Evolutionary conservation across 2,329 filamentous ascomycete species (phyloP).

Genomic region (Dendryphion nanum): DNA sequence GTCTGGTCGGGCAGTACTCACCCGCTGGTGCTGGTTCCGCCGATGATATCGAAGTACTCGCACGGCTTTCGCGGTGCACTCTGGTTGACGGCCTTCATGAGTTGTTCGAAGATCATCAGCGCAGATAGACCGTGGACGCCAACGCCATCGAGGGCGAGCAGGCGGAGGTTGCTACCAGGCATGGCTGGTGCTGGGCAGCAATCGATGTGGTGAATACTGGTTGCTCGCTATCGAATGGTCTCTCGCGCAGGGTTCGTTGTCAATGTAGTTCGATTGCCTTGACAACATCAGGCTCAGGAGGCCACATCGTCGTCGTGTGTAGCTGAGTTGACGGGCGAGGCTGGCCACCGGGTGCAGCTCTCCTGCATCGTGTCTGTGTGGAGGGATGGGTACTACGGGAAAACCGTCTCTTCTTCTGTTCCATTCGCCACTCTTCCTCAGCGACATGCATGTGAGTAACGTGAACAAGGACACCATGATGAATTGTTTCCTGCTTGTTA

Average conservation of each 20-base stretch:
- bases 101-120: neutral
- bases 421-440: slow-evolving; percentile 4
- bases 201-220: neutral
- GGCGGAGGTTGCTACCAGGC: neutral
- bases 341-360: too few species aligned
- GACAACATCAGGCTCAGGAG: neutral
- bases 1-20: slow-evolving; percentile 7
- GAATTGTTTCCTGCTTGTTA: neutral
- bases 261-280: neutral
- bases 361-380: too few species aligned
- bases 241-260: neutral
- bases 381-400: too few species aligned
- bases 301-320: neutral
- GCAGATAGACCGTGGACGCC: neutral
- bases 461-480: slow-evolving; percentile 3
- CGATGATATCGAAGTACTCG: neutral
- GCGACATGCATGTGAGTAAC: slow-evolving; percentile 3
- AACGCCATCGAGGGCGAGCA: neutral
- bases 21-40: slow-evolving; percentile 13
- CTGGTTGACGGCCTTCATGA: neutral
- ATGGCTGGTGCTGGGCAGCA: neutral
- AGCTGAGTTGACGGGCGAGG: too few species aligned
- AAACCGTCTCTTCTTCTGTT: slow-evolving; percentile 6
- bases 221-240: neutral
- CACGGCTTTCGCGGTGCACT: neutral